Evolutionary conservation across 2,329 filamentous ascomycete species (phyloP), one percentile per base, ranked within the genome.

Genomic region (Leptodontidium sp.): DNA sequence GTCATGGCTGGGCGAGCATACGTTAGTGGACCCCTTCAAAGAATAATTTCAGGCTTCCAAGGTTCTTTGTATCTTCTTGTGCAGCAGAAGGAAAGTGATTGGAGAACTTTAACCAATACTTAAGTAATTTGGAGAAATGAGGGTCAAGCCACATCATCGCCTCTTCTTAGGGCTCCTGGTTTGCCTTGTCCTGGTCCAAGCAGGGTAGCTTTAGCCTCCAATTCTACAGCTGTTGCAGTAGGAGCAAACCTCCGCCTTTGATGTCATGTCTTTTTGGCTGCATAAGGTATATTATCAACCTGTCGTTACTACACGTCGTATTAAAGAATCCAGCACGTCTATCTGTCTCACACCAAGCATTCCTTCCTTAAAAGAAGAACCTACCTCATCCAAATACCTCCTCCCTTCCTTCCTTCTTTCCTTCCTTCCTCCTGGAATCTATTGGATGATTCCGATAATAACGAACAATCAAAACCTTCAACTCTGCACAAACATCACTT

Each of bases 381-480:
- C 4, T 24, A 38, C n/a, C 35, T 40, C 55, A 38, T 21, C 32
- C 32, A 21, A 59, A 15, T 29, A 24, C 21, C n/a, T 6, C 24
- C 11, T 26, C 26, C 17, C 50, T 26, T 53, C 12, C 43, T 35
- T 35, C 24, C 24, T 61, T 45, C 40, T 4, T 29, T 47, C n/a
- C 40, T 26, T 53, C 12, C 24, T 61, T 45, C 40, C 14, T 29
- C 32, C n/a, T 21, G 15, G 38, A 29, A 61, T 17, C 29, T 35
- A 12, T 21, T 59, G 24, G 12, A 62, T 62, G 59, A 35, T 49
- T 47, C 47, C 59, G 59, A 62, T 62, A 62, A 17, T 62, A 52
- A 43, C 47, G 32, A 64, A 38, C 12, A 43, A 11, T 24, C n/a
- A 11, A 55, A 15, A 45, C 35, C 21, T 40, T n/a, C 47, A 38